Conservation (phyloP, 2,329 filamentous ascomycete species). For the Thelonectria blattea region DNA sequence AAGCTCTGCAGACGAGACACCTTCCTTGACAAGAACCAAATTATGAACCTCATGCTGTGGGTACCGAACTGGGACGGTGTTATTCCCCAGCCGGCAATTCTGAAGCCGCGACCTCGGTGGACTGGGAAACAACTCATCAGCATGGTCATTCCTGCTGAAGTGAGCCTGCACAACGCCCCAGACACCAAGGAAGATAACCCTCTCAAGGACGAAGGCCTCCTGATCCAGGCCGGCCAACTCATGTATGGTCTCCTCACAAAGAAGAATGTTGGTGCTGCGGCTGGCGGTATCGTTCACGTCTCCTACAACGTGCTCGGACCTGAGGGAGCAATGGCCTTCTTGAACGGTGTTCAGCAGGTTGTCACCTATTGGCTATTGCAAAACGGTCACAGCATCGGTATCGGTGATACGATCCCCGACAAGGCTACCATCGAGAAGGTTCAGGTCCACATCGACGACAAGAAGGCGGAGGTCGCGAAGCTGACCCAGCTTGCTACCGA, state of each 20-base stretch:
- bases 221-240: conserved; percentile 86
- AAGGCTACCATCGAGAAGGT: conserved; percentile 83
- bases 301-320: conserved; percentile 95
- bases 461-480: conserved; percentile 80
- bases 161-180: conserved; percentile 74
- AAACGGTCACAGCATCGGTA: conserved; percentile 96
- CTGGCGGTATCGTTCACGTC: conserved; percentile 91
- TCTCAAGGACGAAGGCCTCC: conserved; percentile 75
- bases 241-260: conserved; percentile 92
- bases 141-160: conserved; percentile 84
- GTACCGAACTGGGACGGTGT: conserved; percentile 97
- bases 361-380: conserved; percentile 98
- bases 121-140: conserved; percentile 98
- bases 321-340: conserved; percentile 87
- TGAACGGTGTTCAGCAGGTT: conserved; percentile 93
- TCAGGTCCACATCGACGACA: conserved; percentile 77
- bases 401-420: conserved; percentile 97
- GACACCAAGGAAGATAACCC: conserved; percentile 67
- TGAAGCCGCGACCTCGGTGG: conserved; percentile 92
- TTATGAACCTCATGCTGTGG: conserved; percentile 98
- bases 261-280: conserved; percentile 89
- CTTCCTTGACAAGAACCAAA: conserved; percentile 86
- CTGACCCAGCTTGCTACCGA: conserved; percentile 81
- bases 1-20: conserved; percentile 94
- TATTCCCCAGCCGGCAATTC: conserved; percentile 89